These are phyloP conservation scores for Kuraishia capsulata DNA, from an alignment of 805 yeast genomes.

Conservation along the genomic window DNA sequence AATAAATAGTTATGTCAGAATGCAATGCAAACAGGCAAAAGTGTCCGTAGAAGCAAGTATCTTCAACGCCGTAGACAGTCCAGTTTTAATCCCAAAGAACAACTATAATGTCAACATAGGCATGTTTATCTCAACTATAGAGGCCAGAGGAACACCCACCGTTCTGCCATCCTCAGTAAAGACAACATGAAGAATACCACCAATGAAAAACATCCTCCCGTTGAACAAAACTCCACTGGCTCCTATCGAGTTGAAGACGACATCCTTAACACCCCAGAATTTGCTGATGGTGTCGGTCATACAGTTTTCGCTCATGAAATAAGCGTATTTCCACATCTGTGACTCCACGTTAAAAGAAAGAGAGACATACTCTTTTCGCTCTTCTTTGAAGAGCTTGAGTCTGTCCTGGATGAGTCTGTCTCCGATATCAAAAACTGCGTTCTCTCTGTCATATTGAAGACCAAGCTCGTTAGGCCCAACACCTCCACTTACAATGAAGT, in stretches of 20 bases:
- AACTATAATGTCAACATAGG: neutral
- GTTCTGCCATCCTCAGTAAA: neutral
- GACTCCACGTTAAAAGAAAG: neutral
- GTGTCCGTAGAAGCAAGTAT: too few species aligned
- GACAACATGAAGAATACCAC: neutral
- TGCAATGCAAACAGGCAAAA: too few species aligned
- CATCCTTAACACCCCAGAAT: neutral
- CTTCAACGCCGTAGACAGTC: too few species aligned
- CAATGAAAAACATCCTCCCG: neutral
- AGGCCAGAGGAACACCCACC: neutral
- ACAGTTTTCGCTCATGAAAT: neutral
- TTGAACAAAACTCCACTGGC: neutral
- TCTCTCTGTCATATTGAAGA: neutral
- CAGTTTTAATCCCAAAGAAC: too few species aligned
- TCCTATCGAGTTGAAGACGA: neutral
- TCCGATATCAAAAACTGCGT: neutral
- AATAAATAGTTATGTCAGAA: too few species aligned
- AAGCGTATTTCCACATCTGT: slow-evolving; percentile 1
- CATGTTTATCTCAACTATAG: neutral
- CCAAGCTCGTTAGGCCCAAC: neutral
- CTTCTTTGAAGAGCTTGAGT: neutral
- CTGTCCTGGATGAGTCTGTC: neutral
- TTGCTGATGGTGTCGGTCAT: neutral
- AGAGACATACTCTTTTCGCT: neutral
- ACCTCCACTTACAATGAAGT: slow-evolving; percentile 2